Evolutionary conservation across 2,329 filamentous ascomycete species (phyloP).

Genomic region (Sarocladium brachiariae): DNA sequence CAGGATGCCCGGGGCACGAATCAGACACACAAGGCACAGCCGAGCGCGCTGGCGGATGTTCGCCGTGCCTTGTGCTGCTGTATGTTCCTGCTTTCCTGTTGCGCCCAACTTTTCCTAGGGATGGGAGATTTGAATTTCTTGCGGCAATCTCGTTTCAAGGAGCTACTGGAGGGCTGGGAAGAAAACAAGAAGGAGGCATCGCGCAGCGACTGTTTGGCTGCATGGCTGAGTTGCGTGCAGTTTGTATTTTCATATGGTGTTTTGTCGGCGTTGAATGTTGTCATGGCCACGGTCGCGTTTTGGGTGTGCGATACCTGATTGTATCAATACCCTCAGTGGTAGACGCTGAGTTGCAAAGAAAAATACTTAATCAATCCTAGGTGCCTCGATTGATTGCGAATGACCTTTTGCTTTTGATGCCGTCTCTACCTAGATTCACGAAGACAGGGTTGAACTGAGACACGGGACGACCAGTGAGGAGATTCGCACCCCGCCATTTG

Average conservation of each 20-base stretch:
- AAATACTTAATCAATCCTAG: not conserved
- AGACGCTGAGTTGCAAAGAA: not conserved
- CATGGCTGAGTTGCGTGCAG: not conserved
- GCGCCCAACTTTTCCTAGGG: not conserved
- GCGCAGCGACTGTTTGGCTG: not conserved
- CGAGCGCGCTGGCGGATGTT: not conserved
- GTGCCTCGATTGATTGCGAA: too few species aligned
- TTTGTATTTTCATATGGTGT: not conserved
- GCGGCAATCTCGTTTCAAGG: not conserved
- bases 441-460: not conserved
- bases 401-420: too few species aligned
- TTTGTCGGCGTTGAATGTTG: not conserved
- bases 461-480: not conserved
- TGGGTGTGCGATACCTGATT: not conserved
- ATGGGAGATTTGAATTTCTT: not conserved
- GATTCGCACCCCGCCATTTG: not conserved
- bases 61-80: not conserved
- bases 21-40: not conserved
- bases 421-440: too few species aligned
- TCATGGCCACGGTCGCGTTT: not conserved
- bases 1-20: not conserved
- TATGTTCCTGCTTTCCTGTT: not conserved
- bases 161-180: not conserved
- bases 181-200: too few species aligned
- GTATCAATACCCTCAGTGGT: slow-evolving; percentile 1